Base-by-base conservation (phyloP, 2,329 filamentous ascomycete genomes). In the Periconia sp. region DNA sequence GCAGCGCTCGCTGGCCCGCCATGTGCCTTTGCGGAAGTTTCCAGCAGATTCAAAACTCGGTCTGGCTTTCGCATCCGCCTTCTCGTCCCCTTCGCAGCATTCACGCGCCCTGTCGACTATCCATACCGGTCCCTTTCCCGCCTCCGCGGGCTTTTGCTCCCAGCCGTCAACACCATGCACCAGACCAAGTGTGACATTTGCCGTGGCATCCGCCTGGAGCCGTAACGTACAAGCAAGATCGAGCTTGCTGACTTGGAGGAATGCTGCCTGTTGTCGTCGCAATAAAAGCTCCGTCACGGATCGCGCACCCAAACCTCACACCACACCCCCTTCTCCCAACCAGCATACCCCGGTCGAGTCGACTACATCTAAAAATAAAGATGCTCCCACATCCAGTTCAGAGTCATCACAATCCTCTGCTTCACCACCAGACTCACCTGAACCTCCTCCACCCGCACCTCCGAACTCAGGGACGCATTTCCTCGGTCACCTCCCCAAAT, bases 401-500 rank as follows among this genome's bases (percentile, higher is more conserved):
- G 60, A 65, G 23, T 50, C 63, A 18, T 45, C 62, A 15, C 44
- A 7, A 7, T 14, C 31, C 31, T 33, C 31, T 33, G 14, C 31
- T 54, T 17, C 50, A 63, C 6, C 56, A 70, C 20, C 62, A 67
- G 41, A 76, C 77, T 51, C 75, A 80, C 55, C 71, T 88, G 20
- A 79, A 85, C 56, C 78, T 86, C 62, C 81, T 82, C 52, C 33
- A 5, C 33, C 33, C 33, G 10, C 15, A n/a, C 33, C 33, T 37
- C 33, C 54, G 17, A 50, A 63, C 6, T 56, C 71, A 18, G 63
- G 68, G 41, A 76, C 77, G 51, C 75, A 80, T 55, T 71, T 88
- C 27, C 79, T 85, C 56, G 79, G 86, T 62, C 81, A 83, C 56
- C 74, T 81, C 15, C 74, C 73, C 9, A 67, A 75, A 49, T 52